These are phyloP conservation scores for Zygosaccharomyces sapae DNA, from an alignment of 1,139 yeast species.

Conservation along the genomic window DNA sequence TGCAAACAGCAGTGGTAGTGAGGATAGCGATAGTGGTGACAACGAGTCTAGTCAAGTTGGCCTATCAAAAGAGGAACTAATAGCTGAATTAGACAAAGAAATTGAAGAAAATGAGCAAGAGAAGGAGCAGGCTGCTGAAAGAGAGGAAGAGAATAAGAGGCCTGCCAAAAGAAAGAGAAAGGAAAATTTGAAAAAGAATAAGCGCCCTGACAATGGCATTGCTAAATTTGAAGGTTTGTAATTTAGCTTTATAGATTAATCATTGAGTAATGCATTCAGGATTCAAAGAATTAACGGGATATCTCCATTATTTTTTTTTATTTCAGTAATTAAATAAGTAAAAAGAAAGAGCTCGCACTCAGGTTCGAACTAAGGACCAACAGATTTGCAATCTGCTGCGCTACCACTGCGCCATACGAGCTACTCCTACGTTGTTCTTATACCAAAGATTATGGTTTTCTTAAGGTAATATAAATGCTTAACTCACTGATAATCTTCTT, in stretches of 20 bases:
- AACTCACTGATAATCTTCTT: no score
- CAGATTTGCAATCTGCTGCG: conserved; percentile 92
- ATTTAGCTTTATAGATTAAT: conserved; percentile 4
- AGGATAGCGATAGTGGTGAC: conserved; percentile 14
- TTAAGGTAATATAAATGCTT: no score
- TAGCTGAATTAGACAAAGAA: conserved; percentile 33
- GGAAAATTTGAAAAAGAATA: conserved; percentile 41
- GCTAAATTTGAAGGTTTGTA: conserved; percentile 60
- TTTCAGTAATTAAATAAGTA: neutral
- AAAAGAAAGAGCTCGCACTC: conserved; percentile 57
- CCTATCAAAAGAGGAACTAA: conserved; percentile 30
- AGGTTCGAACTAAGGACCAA: conserved; percentile 85
- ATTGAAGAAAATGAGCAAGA: conserved; percentile 24
- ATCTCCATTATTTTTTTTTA: no score
- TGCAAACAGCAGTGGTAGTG: conserved; percentile 14
- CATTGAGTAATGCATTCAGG: neutral
- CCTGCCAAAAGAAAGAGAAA: conserved; percentile 20
- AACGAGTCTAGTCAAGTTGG: conserved; percentile 25
- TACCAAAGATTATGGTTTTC: no score
- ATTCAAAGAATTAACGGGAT: no score
- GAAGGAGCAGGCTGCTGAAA: conserved; percentile 7
- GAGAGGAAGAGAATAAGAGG: conserved; percentile 17
- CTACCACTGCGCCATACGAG: conserved; percentile 88
- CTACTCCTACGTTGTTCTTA: conserved; percentile 24
- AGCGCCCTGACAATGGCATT: conserved; percentile 63